These are phyloP conservation scores for Bryopsis sp. DNA, from an alignment of 139 green algal species.

Conservation along the genomic window DNA sequence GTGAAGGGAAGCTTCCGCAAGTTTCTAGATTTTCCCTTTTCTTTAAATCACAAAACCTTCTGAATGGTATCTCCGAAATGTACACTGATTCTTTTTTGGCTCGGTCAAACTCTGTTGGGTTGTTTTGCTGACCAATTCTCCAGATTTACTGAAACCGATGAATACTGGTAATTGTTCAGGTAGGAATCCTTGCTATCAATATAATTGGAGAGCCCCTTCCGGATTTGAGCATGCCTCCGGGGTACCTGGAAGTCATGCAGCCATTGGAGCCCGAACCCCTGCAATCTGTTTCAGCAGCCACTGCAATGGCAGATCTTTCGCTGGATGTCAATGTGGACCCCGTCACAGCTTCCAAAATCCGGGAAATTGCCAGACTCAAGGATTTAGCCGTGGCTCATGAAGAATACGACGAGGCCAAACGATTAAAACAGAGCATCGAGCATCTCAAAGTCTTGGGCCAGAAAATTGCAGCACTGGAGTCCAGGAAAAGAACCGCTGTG, in stretches of 20 bases:
- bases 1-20: background rate
- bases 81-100: too few species aligned
- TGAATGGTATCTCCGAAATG: too few species aligned
- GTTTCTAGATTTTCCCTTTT: too few species aligned
- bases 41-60: too few species aligned
- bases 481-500: conserved; percentile 59
- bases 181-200: conserved; percentile 79
- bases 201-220: conserved; percentile 57
- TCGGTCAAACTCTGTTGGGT: too few species aligned
- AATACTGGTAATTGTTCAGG: conserved; percentile 34
- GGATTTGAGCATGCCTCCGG: background rate
- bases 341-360: conserved; percentile 50
- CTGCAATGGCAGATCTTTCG: conserved; percentile 51
- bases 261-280: conserved; percentile 15
- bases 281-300: conserved; percentile 22
- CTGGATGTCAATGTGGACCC: conserved; percentile 63
- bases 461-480: conserved; percentile 67
- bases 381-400: conserved; percentile 65
- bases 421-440: conserved; percentile 59
- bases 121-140: too few species aligned
- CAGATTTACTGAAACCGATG: background rate
- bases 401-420: conserved; percentile 94
- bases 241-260: conserved; percentile 34
- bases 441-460: conserved; percentile 49
- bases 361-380: conserved; percentile 56